Conservation (phyloP, 371 early-diverging fungal species). For the Vairimorpha necatrix region DNA sequence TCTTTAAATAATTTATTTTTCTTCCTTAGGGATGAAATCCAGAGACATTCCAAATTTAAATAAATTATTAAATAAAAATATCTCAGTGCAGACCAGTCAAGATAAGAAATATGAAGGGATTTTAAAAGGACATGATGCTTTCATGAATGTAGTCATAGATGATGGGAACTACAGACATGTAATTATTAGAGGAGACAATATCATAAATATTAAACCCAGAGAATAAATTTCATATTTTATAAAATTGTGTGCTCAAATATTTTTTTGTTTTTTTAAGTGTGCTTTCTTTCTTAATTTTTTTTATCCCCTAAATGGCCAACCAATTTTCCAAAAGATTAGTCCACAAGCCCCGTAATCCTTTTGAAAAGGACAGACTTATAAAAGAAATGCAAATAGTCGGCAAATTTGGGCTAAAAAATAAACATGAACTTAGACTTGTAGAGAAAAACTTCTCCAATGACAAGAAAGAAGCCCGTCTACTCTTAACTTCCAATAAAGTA, state of each 20-base stretch:
- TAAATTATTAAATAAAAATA: not conserved
- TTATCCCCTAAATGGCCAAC: constrained; percentile 46
- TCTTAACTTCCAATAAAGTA: constrained; percentile 90
- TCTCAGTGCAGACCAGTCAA: not conserved
- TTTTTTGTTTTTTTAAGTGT: too few relatives aligned
- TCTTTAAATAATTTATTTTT: too few relatives aligned
- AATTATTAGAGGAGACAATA: not conserved
- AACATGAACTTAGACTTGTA: constrained; percentile 97
- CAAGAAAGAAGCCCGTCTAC: constrained; percentile 98
- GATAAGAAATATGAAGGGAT: not conserved
- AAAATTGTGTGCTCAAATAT: not conserved
- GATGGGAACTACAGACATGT: not conserved
- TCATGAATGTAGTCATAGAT: not conserved
- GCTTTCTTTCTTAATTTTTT: too few relatives aligned
- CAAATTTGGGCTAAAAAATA: constrained; percentile 96
- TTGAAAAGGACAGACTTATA: constrained; percentile 93
- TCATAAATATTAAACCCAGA: not conserved
- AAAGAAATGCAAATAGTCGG: constrained; percentile 95
- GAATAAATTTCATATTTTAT: too few relatives aligned
- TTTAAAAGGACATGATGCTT: constrained; percentile 9
- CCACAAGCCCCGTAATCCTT: constrained; percentile 81
- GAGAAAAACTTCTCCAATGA: constrained; percentile 91
- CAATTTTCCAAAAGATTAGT: constrained; percentile 34
- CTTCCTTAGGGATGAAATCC: constrained; percentile 5
- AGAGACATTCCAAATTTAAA: not conserved